Conservation (phyloP, 176 grass and related monocot genomes). For the Bonia amplexicaulis region DNA sequence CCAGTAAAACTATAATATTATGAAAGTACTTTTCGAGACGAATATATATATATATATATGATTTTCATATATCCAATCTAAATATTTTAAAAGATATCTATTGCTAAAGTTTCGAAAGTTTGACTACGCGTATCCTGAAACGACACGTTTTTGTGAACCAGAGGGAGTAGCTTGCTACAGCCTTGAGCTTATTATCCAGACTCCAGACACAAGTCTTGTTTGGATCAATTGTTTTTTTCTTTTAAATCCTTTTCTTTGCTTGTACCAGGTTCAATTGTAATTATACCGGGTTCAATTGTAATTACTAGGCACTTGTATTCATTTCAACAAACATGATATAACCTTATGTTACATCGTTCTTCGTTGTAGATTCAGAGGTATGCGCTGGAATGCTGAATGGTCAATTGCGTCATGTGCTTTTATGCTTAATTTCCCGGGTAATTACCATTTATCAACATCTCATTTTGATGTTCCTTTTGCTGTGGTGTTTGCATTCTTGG, state of each 20-base stretch:
- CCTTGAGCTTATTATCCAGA: not conserved
- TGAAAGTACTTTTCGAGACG: no score
- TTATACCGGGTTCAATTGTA: constrained; percentile 23
- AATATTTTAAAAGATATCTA: no score
- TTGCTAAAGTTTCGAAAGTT: no score
- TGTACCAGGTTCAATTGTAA: constrained; percentile 7
- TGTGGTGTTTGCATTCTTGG: constrained; percentile 1
- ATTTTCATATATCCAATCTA: no score
- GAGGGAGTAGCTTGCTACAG: not conserved
- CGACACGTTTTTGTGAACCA: no score
- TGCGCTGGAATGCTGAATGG: constrained; percentile 50
- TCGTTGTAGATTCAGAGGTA: constrained; percentile 56
- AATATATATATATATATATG: no score
- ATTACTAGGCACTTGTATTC: not conserved
- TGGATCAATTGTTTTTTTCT: not conserved
- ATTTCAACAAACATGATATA: constrained; percentile 8
- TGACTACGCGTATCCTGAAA: no score
- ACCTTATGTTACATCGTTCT: constrained; percentile 12
- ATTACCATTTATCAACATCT: not conserved
- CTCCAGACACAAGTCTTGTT: not conserved
- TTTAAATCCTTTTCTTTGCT: not conserved
- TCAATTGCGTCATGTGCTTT: not conserved
- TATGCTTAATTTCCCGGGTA: constrained; percentile 34
- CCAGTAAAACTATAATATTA: no score
- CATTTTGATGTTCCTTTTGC: not conserved